A percentile compares a stretch with the other conserved stretches of the same genome.
phyloP scores from a whole-genome alignment of 805 yeast genomes.

The Yamadazyma akitaensis region DNA sequence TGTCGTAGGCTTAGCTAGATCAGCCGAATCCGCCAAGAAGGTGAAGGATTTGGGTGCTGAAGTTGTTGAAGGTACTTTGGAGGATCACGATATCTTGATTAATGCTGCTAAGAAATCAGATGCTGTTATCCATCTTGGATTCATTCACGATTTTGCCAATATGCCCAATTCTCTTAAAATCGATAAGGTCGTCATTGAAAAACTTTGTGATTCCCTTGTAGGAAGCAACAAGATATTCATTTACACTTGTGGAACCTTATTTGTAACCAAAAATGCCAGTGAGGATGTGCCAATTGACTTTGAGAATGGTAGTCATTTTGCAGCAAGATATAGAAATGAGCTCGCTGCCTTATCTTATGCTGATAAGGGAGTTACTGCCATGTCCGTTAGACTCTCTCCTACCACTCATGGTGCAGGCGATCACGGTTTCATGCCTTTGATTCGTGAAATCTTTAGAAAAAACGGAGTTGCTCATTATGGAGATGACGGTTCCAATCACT shows the following conservation, averaged over 20 bases:
- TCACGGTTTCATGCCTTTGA: slow-evolving; percentile 20
- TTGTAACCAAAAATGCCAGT: not conserved
- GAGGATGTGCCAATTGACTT: not conserved
- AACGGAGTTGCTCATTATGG: slow-evolving; percentile 28
- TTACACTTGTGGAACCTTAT: not conserved
- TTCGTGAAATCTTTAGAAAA: slow-evolving; percentile 27
- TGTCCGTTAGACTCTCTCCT: slow-evolving; percentile 27
- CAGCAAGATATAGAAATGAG: slow-evolving; percentile 1
- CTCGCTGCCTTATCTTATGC: slow-evolving; percentile 7
- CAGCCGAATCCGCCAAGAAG: slow-evolving; percentile 23
- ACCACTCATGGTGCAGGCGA: slow-evolving; percentile 32
- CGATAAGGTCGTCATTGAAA: slow-evolving; percentile 25
- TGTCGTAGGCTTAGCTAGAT: slow-evolving; percentile 30
- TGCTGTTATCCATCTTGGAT: slow-evolving; percentile 38
- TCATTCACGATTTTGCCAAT: slow-evolving; percentile 26
- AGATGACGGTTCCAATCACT: slow-evolving; percentile 25
- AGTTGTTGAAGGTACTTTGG: slow-evolving; percentile 26
- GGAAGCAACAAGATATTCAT: slow-evolving; percentile 28
- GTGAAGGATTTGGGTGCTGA: slow-evolving; percentile 13
- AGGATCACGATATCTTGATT: slow-evolving; percentile 22
- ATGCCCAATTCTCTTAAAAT: slow-evolving; percentile 13
- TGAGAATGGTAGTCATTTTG: not conserved
- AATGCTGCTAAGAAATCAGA: slow-evolving; percentile 27
- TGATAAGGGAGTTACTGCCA: slow-evolving; percentile 19
- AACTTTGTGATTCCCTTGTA: slow-evolving; percentile 23